phyloP scores from a whole-genome alignment of 805 yeast genomes.

The Metschnikowia borealis region DNA sequence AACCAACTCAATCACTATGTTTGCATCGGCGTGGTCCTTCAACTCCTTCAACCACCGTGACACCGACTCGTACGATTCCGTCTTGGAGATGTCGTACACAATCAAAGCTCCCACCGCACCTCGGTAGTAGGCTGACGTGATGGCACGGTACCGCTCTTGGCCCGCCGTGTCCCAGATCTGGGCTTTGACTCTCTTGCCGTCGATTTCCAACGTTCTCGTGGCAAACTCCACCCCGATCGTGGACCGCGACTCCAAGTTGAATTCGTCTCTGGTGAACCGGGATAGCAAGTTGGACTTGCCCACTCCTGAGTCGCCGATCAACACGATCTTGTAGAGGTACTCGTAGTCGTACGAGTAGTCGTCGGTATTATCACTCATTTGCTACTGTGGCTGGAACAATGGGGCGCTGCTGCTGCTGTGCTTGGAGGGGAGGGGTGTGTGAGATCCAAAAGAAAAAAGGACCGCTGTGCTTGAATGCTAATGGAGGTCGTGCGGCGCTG shows the following conservation, averaged over 20 bases:
- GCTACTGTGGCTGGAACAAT: background rate
- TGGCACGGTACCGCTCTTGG: slow-evolving; percentile 97
- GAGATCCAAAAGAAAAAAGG: background rate
- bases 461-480: background rate
- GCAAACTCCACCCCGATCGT: slow-evolving; percentile 99
- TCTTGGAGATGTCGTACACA: slow-evolving; percentile 91
- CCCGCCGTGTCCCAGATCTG: slow-evolving; percentile 99
- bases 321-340: slow-evolving; percentile 84
- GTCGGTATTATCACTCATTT: slow-evolving; percentile 35
- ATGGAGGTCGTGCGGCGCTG: background rate
- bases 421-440: background rate
- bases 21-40: slow-evolving; percentile 88
- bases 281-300: slow-evolving; percentile 93
- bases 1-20: slow-evolving; percentile 89
- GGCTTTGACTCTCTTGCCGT: slow-evolving; percentile 79
- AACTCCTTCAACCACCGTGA: slow-evolving; percentile 88
- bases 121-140: slow-evolving; percentile 93
- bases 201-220: slow-evolving; percentile 86
- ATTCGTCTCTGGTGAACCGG: slow-evolving; percentile 93
- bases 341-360: slow-evolving; percentile 69
- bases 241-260: slow-evolving; percentile 87
- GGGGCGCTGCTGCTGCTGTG: background rate
- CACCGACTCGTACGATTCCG: slow-evolving; percentile 80
- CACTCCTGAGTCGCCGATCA: slow-evolving; percentile 96
- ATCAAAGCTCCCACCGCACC: slow-evolving; percentile 98